These are phyloP conservation scores for Pestalotiopsis sp. DNA, from an alignment of 2,329 filamentous ascomycete genomes.

Conservation along the genomic window DNA sequence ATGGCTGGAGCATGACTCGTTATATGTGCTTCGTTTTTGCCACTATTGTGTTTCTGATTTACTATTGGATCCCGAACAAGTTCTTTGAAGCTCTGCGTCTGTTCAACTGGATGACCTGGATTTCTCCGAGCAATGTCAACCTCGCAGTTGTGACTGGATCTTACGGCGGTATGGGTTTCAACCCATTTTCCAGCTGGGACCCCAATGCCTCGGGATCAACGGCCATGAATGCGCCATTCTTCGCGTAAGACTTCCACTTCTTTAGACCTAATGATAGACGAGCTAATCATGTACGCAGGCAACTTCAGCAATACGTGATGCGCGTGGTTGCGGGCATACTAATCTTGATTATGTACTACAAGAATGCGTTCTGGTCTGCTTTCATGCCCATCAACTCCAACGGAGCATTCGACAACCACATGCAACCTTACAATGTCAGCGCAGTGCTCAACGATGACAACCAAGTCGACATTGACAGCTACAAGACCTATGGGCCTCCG, in stretches of 20 bases:
- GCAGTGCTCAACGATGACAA: constrained; percentile 29
- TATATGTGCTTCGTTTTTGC: constrained; percentile 45
- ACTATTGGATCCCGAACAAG: constrained; percentile 51
- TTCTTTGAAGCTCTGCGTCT: constrained; percentile 43
- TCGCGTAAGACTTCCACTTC: constrained; percentile 27
- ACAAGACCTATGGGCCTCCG: constrained; percentile 34
- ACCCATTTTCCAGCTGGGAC: constrained; percentile 32
- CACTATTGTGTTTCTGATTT: constrained; percentile 48
- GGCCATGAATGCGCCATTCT: constrained; percentile 25
- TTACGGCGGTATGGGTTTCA: constrained; percentile 33
- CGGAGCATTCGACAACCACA: constrained; percentile 7
- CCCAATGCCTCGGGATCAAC: constrained; percentile 33
- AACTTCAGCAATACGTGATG: constrained; percentile 24
- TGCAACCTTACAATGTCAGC: constrained; percentile 26
- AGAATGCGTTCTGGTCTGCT: constrained; percentile 16
- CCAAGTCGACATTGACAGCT: constrained; percentile 35
- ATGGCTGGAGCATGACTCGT: constrained; percentile 41
- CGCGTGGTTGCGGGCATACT: constrained; percentile 30
- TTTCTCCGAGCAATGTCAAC: constrained; percentile 35
- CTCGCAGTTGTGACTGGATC: constrained; percentile 14
- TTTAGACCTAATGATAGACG: constrained; percentile 6
- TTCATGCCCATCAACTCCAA: constrained; percentile 34
- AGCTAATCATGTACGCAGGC: constrained; percentile 29
- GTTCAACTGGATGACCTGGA: constrained; percentile 57
- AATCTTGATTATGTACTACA: constrained; percentile 22